Percentiles rank a stretch among this genome's conserved stretches.
Evolutionary conservation across 2,329 filamentous ascomycete genomes (phyloP).

Genomic region (Verruconis gallopava): DNA sequence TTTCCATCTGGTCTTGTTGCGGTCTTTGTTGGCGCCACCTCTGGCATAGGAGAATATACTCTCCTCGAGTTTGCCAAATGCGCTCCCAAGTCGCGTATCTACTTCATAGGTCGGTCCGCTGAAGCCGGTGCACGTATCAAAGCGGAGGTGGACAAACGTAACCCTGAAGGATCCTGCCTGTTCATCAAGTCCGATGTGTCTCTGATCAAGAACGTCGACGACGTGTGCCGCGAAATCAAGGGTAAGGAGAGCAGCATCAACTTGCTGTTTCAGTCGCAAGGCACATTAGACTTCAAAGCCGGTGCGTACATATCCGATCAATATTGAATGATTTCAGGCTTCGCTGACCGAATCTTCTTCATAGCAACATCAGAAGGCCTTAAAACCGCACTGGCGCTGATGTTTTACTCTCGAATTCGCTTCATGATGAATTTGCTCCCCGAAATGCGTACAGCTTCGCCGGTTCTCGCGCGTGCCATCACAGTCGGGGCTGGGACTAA

Average conservation of each 20-base stretch:
- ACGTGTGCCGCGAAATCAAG: conserved; percentile 34
- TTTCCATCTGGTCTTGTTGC: neutral
- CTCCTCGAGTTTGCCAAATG: conserved; percentile 29
- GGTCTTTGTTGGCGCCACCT: conserved; percentile 28
- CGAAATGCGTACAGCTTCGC: conserved; percentile 18
- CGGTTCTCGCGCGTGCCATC: conserved; percentile 19
- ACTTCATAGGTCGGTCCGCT: conserved; percentile 31
- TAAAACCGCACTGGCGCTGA: conserved; percentile 20
- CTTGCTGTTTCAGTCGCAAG: conserved; percentile 37
- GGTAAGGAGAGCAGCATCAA: conserved; percentile 40
- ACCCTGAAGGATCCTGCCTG: conserved; percentile 22
- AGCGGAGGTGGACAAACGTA: conserved; percentile 25
- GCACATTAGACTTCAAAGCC: too few relatives aligned
- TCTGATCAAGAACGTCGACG: conserved; percentile 28
- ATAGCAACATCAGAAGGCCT: conserved; percentile 24
- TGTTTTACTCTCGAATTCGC: conserved; percentile 27
- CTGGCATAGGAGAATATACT: conserved; percentile 31
- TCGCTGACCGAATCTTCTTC: too few relatives aligned
- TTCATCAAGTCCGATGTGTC: conserved; percentile 32
- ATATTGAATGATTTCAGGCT: too few relatives aligned
- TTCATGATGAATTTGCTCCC: conserved; percentile 27
- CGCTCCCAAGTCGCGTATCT: conserved; percentile 26
- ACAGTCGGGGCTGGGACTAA: conserved; percentile 19
- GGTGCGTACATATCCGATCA: too few relatives aligned
- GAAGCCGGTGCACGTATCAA: conserved; percentile 25